Percentiles rank a stretch among this genome's conserved stretches.
Conservation (phyloP, 2,329 filamentous ascomycete genomes). For the Torrubiellomyces zombiae region DNA sequence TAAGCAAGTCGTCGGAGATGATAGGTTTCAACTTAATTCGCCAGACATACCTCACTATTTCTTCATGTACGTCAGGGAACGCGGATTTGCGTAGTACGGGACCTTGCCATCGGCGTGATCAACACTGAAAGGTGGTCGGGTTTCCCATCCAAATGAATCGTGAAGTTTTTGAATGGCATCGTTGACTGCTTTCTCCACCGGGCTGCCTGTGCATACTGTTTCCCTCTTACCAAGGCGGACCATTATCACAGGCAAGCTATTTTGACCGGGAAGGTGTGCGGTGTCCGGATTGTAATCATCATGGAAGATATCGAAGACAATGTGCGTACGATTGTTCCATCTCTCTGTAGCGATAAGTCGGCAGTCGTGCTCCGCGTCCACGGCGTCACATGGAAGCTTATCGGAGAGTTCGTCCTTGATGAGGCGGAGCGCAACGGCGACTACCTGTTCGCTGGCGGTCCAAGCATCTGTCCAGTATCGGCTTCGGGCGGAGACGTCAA, state of each 20-base stretch:
- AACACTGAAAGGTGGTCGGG: conserved; percentile 5
- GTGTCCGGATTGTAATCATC: conserved; percentile 5
- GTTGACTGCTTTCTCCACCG: conserved; percentile 4
- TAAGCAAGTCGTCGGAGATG: too few relatives aligned
- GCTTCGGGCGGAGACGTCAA: too few relatives aligned
- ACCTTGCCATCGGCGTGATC: conserved; percentile 4
- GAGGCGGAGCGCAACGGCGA: conserved; percentile 1
- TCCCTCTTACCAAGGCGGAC: conserved; percentile 4
- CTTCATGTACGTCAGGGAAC: too few relatives aligned
- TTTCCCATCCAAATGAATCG: conserved; percentile 1
- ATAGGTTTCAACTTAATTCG: too few relatives aligned
- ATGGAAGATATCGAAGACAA: conserved; percentile 7
- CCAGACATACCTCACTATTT: too few relatives aligned
- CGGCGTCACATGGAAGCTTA: conserved; percentile 1
- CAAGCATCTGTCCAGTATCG: too few relatives aligned
- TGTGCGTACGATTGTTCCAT: conserved; percentile 4
- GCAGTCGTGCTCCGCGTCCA: background rate
- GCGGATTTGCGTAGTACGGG: conserved; percentile 3
- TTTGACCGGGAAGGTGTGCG: conserved; percentile 4
- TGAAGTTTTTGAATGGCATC: conserved; percentile 3
- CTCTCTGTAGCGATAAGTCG: conserved; percentile 4
- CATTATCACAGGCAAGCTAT: conserved; percentile 3
- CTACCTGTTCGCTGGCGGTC: background rate
- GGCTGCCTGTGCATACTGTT: conserved; percentile 2
- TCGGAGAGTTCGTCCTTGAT: conserved; percentile 1